Percentiles rank a stretch among this genome's conserved stretches.
phyloP scores from a whole-genome alignment of 192 early-diverging fungal genomes.

The Umbelopsis sp. region DNA sequence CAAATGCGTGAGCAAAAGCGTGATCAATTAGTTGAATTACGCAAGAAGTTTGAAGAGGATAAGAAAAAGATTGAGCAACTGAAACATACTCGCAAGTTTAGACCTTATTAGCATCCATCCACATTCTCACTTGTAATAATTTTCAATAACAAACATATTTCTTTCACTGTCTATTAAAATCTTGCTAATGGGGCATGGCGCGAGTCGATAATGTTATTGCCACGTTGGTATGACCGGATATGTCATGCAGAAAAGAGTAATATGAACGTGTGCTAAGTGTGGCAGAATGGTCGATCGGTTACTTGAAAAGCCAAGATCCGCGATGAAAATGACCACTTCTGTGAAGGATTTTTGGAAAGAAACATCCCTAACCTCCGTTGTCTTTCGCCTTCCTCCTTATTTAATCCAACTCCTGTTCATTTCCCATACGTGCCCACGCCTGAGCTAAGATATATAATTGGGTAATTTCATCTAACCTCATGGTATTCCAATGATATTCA shows the following conservation, averaged over 20 bases:
- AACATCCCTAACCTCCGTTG: constrained; percentile 11
- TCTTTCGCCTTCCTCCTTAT: background rate
- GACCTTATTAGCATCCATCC: constrained; percentile 69
- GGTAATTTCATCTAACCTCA: background rate
- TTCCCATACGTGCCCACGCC: background rate
- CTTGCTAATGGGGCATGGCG: background rate
- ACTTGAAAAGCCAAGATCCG: background rate
- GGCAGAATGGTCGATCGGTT: background rate
- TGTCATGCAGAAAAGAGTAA: background rate
- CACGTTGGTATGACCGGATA: background rate
- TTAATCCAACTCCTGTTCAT: constrained; percentile 14
- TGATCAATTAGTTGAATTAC: constrained; percentile 85
- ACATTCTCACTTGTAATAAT: background rate
- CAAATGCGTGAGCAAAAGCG: constrained; percentile 91
- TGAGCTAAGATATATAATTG: background rate
- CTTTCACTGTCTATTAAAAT: background rate
- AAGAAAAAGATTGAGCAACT: constrained; percentile 79
- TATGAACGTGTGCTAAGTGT: background rate
- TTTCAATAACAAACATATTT: background rate
- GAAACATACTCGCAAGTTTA: constrained; percentile 80
- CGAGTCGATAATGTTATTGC: background rate
- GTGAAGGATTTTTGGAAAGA: background rate
- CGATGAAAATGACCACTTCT: background rate
- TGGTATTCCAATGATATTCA: background rate
- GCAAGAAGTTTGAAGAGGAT: constrained; percentile 93